These are phyloP conservation scores for Angomonas desouzai DNA, from an alignment of 208 protist species.

Conservation along the genomic window DNA sequence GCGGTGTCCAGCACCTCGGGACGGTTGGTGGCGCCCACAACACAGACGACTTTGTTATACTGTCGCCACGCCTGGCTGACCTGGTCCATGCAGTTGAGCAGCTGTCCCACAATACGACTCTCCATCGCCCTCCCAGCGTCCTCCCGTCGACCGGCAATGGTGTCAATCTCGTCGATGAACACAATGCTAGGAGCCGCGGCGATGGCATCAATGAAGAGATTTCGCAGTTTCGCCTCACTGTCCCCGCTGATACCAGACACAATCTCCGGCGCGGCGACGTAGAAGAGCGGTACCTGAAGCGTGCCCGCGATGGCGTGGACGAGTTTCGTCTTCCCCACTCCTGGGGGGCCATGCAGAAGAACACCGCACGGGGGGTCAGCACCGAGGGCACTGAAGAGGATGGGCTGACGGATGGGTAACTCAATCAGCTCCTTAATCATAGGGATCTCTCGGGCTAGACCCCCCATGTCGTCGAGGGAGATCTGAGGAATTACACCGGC, in stretches of 20 bases:
- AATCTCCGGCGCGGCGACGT: conserved; percentile 95
- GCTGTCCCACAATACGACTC: conserved; percentile 97
- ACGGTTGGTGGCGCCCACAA: conserved; percentile 96
- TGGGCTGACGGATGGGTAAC: conserved; percentile 92
- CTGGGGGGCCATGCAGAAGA: conserved; percentile 96
- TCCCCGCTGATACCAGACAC: conserved; percentile 98
- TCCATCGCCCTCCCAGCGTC: conserved; percentile 97
- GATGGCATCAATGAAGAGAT: conserved; percentile 94
- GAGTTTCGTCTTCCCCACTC: conserved; percentile 95
- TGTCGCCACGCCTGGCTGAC: conserved; percentile 85
- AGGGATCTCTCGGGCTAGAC: conserved; percentile 85
- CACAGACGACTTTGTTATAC: conserved; percentile 88
- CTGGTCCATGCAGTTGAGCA: conserved; percentile 98
- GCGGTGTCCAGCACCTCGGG: conserved; percentile 96
- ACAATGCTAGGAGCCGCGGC: conserved; percentile 95
- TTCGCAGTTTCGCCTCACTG: conserved; percentile 96
- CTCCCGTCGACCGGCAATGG: conserved; percentile 92
- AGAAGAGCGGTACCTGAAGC: conserved; percentile 92
- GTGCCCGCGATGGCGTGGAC: conserved; percentile 95
- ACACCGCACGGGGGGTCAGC: conserved; percentile 95
- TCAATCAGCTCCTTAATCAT: conserved; percentile 96
- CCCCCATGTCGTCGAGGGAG: conserved; percentile 90
- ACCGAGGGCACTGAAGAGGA: conserved; percentile 94
- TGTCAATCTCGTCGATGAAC: conserved; percentile 99
- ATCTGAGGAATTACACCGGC: conserved; percentile 82